A percentile compares a stretch with the other conserved stretches of the same genome.
These are phyloP conservation scores for Calonectria pseudoreteaudii DNA, from an alignment of 2,329 filamentous ascomycete genomes.

Conservation along the genomic window DNA sequence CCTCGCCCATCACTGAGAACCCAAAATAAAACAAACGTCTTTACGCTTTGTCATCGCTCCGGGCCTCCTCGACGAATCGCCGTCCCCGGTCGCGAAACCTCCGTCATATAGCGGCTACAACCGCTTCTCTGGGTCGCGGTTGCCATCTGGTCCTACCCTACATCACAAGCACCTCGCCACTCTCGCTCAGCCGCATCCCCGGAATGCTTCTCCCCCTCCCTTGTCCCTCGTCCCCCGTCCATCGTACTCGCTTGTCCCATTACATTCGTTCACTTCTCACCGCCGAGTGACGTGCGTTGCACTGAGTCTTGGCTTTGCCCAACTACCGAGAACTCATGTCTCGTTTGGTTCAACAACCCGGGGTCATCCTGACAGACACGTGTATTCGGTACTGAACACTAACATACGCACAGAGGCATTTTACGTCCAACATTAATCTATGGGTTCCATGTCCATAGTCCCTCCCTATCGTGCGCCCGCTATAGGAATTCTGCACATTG, in stretches of 20 bases:
- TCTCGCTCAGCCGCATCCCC: slow-evolving; percentile 1
- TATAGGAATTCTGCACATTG: neutral
- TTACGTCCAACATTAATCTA: neutral
- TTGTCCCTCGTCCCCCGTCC: neutral
- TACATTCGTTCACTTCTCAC: neutral
- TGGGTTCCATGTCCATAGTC: neutral
- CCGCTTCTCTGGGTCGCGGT: neutral
- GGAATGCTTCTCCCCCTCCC: neutral
- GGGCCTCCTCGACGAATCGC: neutral
- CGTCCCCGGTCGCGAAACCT: neutral
- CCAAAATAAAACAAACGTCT: neutral
- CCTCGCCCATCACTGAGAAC: neutral
- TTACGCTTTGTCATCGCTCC: neutral
- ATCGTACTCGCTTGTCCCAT: neutral
- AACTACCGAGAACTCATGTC: neutral
- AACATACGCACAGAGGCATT: neutral
- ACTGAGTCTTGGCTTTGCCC: neutral
- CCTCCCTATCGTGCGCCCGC: neutral
- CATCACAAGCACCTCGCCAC: slow-evolving; percentile 1
- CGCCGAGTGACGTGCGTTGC: neutral
- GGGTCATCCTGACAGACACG: neutral
- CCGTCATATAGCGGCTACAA: slow-evolving; percentile 6
- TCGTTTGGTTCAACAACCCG: neutral
- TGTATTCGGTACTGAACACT: neutral
- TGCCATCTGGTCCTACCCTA: slow-evolving; percentile 17